Evolutionary conservation across 306 rosid genomes (phyloP).

Genomic region (Lathyrus tuberosus): DNA sequence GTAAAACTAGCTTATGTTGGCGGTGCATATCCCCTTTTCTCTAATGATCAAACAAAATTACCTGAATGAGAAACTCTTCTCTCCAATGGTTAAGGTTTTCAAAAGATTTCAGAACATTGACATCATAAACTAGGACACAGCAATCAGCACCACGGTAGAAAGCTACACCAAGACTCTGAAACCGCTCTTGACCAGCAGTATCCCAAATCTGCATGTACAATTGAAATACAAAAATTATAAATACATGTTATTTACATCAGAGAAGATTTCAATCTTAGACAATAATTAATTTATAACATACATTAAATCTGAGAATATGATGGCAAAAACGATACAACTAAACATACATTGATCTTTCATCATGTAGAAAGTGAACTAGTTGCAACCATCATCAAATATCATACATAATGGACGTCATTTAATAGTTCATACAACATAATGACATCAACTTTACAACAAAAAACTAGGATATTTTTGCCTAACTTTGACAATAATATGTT

Average conservation of each 20-base stretch:
- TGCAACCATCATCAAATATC: slow-evolving; percentile 5
- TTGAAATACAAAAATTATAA: neutral
- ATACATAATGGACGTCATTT: slow-evolving; percentile 12
- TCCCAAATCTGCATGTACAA: slow-evolving; percentile 76
- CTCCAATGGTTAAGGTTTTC: slow-evolving; percentile 98
- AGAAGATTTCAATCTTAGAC: slow-evolving; percentile 20
- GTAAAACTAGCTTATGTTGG: neutral
- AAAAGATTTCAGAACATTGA: slow-evolving; percentile 93
- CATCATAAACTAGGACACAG: slow-evolving; percentile 98
- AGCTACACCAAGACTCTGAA: slow-evolving; percentile 99
- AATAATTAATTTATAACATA: neutral
- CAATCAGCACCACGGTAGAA: slow-evolving; percentile 99
- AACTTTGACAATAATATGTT: neutral
- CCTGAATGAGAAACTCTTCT: slow-evolving; percentile 99
- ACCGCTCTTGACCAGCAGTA: slow-evolving; percentile 98
- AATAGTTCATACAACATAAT: neutral
- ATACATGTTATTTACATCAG: neutral
- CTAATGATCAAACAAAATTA: slow-evolving; percentile 32
- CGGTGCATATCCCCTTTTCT: neutral
- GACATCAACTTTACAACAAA: slow-evolving; percentile 12
- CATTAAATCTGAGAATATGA: neutral
- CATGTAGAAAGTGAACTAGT: slow-evolving; percentile 1
- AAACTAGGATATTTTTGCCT: neutral
- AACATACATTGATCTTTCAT: slow-evolving; percentile 8
- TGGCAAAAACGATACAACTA: neutral